Percentiles rank a stretch among this genome's conserved stretches.
phyloP scores from a whole-genome alignment of 2,329 filamentous ascomycete species.

The Aspergillus quadrilineatus region DNA sequence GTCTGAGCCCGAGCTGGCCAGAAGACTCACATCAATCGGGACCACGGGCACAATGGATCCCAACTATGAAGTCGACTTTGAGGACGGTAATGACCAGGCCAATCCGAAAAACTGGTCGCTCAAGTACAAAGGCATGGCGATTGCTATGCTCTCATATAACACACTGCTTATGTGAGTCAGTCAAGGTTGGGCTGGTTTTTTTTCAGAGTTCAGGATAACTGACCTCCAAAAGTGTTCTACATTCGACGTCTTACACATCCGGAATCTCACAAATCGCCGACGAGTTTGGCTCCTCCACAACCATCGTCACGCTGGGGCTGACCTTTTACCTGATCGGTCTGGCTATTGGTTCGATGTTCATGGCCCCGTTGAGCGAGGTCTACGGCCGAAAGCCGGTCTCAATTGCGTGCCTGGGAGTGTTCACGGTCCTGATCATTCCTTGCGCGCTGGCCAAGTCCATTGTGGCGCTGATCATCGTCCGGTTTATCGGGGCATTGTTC shows the following conservation, averaged over 20 bases:
- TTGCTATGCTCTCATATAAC: conserved; percentile 57
- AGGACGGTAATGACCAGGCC: conserved; percentile 57
- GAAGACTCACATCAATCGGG: conserved; percentile 45
- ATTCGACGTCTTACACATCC: conserved; percentile 76
- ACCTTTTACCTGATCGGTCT: conserved; percentile 77
- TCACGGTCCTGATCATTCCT: conserved; percentile 69
- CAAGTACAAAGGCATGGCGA: conserved; percentile 56
- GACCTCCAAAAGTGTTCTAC: conserved; percentile 52
- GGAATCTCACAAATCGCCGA: conserved; percentile 66
- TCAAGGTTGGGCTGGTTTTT: not conserved
- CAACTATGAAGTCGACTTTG: conserved; percentile 73
- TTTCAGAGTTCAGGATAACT: not conserved
- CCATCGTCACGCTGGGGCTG: conserved; percentile 69
- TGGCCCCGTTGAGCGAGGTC: conserved; percentile 64
- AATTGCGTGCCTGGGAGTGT: conserved; percentile 62
- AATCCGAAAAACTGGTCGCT: conserved; percentile 70
- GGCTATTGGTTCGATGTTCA: conserved; percentile 67
- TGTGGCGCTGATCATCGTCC: conserved; percentile 65
- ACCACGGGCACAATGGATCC: conserved; percentile 51
- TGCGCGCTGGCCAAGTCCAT: conserved; percentile 69
- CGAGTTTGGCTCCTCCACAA: conserved; percentile 61
- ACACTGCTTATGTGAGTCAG: conserved; percentile 53
- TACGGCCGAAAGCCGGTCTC: conserved; percentile 60
- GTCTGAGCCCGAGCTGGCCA: conserved; percentile 38
- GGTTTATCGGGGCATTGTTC: conserved; percentile 73